A percentile compares a stretch with the other conserved stretches of the same genome.
Evolutionary conservation across 2,329 filamentous ascomycete species (phyloP).

Genomic region (Helicocarpus griseus): DNA sequence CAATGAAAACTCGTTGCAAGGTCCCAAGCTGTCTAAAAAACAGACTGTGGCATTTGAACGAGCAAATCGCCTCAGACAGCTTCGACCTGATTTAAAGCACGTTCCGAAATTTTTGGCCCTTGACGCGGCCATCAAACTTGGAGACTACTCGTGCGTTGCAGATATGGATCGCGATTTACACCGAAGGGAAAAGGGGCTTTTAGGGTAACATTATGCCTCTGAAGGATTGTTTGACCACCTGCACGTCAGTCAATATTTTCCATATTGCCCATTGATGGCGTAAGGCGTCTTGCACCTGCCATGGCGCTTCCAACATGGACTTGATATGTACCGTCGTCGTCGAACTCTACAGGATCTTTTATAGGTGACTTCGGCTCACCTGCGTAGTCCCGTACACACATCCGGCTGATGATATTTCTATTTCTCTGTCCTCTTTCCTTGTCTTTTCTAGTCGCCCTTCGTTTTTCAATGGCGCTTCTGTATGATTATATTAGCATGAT

Average conservation of each 20-base stretch:
- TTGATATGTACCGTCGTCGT: background rate
- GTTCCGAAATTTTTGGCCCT: slow-evolving; percentile 21
- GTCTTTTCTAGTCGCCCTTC: background rate
- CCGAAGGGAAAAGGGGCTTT: slow-evolving; percentile 6
- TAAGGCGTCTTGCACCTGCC: background rate
- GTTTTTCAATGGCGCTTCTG: background rate
- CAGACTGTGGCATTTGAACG: slow-evolving; percentile 21
- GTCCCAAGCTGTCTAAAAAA: slow-evolving; percentile 18
- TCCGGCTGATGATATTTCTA: background rate
- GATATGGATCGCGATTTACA: slow-evolving; percentile 25
- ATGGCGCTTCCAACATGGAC: background rate
- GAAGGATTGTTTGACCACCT: background rate
- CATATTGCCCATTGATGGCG: too few species aligned
- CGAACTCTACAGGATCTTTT: background rate
- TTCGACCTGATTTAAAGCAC: slow-evolving; percentile 23
- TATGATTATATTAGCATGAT: slow-evolving; percentile 2
- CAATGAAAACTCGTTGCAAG: slow-evolving; percentile 11
- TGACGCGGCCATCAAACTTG: slow-evolving; percentile 21
- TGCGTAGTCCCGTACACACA: background rate
- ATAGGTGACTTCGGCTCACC: background rate
- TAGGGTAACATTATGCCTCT: background rate
- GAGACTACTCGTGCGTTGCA: slow-evolving; percentile 22
- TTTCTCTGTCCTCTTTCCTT: background rate
- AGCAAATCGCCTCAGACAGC: slow-evolving; percentile 19
- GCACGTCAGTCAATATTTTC: background rate